Percentiles rank a stretch among this genome's conserved stretches.
These are phyloP conservation scores for Erodium texanum DNA, from an alignment of 441 rosid species.

Conservation along the genomic window DNA sequence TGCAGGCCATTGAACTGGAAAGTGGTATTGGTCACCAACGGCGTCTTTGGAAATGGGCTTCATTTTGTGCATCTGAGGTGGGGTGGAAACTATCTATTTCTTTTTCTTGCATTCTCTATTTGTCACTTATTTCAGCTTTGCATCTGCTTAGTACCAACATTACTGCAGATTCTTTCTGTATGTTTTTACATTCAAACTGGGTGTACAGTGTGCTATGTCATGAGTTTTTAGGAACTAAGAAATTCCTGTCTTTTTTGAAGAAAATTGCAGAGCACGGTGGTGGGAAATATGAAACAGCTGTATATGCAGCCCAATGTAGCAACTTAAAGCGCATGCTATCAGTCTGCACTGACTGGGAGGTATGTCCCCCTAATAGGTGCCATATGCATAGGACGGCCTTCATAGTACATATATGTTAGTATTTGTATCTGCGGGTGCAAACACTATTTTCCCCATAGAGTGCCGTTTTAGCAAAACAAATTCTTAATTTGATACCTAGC, in stretches of 20 bases:
- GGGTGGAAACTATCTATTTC: constrained; percentile 11
- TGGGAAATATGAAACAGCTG: constrained; percentile 79
- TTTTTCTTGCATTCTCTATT: constrained; percentile 6
- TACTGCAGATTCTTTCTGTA: constrained; percentile 8
- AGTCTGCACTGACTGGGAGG: constrained; percentile 97
- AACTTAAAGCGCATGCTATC: constrained; percentile 83
- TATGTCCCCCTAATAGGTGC: constrained; percentile 24
- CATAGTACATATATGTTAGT: background rate
- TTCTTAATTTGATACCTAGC: background rate
- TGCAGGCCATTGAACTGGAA: constrained; percentile 90
- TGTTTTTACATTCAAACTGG: background rate
- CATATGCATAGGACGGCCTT: constrained; percentile 8
- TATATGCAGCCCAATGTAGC: constrained; percentile 86
- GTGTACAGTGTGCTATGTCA: constrained; percentile 12
- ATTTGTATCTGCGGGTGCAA: background rate
- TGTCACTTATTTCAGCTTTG: constrained; percentile 1
- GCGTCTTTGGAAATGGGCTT: constrained; percentile 97
- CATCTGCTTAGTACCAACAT: background rate
- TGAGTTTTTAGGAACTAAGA: constrained; percentile 7
- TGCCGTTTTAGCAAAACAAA: background rate
- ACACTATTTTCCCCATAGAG: background rate
- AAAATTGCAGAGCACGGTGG: constrained; percentile 84
- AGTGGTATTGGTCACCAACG: constrained; percentile 84
- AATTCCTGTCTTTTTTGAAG: constrained; percentile 29
- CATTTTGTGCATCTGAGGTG: constrained; percentile 91